Base-by-base conservation (phyloP, 331 rosid genomes). In the Pyrus hybrid region DNA sequence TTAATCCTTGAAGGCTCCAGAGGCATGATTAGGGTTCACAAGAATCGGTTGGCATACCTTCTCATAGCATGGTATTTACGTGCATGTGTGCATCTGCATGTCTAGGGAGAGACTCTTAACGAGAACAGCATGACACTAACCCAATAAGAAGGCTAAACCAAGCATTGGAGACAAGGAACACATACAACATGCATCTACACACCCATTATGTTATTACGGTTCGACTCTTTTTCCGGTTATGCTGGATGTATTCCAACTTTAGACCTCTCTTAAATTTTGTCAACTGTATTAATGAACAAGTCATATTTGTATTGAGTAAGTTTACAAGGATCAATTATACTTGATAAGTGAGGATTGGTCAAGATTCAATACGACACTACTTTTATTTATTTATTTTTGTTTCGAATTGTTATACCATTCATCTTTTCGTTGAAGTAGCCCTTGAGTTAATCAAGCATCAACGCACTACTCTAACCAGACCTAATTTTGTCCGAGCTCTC, bases 21-120 rank as follows among this genome's bases (percentile, higher is more conserved):
- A 66, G 49, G 70, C 53, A 66, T 47, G 79, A 37, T 23, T 25
- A 60, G 10, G 30, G 67, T 58, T 81, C 90, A 84, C 88, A 79
- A 56, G 83, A 78, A 84, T 81, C 41, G 69, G 81, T 76, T 76
- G 86, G 78, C 75, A 41, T 63, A 81, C 80, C 86, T 84, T 77
- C 90, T 74, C 69, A 74, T 43, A 17, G 33, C 51, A 70, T 58
- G 22, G 5, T 26, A 53, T 76, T 72, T 68, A 70, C 56, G 8
- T 30, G 61, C 26, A 72, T 60, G 26, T 58, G 37, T 54, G 63
- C 23, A 10, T 22, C 20, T 29, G 43, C 47, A 8, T 74, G 61
- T 25, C 14, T 28, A 60, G 13, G 16, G 68, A 72, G 62, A 13
- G 56, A 25, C 8, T 13, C 32, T 62, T 3, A 18, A 51, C 21